Base-by-base conservation (phyloP, 768 basidiomycete species). In the Fomitopsis pulvina region DNA sequence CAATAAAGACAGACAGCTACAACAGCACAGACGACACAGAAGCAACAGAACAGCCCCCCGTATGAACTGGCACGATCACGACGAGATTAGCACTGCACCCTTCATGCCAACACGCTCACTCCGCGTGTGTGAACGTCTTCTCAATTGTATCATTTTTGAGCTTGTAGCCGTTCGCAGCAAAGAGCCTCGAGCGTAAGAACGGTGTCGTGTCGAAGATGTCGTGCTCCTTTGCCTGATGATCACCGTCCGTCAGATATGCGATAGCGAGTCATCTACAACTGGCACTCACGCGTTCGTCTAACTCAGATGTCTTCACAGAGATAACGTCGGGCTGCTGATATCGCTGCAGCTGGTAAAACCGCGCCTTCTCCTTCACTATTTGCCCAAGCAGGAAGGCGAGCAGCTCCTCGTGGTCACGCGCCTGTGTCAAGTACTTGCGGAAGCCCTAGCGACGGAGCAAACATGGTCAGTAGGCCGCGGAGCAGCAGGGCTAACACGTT, bases 371-470 rank as follows among this genome's bases (percentile, higher is more conserved):
- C 67, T 97, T 98, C 65, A 97, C 75, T 41, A 98, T 71, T 50
- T 91, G 85, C 27, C 96, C 96, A 28, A 99, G 84, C 57, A 98
- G 72, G 80, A 96, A 99, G 1, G 92, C 79, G 29, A 98, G 76
- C 51, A 99, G 68, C 65, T 99, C 96, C 63, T 98, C 96, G 68
- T 96, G 89, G 61, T 99, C 96, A 52, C 86, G 85, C 10, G 92
- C 88, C 62, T 94, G 91, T 21, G 92, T 93, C 41, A 99, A 79
- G 68, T 99, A 99, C 69, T 97, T 98, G 54, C 95, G 80, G 85
- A 96, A 97, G 48, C 92, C 83, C 92, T 96, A 53, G 43, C 14
- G 32, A 48, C 29, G n/a, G n/a, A n/a, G n/a, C n/a, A n/a, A 38
- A 24, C 2, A 51, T 12, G 38, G 41, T 51, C n/a, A 18, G 44